Evolutionary conservation across 208 protist species (phyloP).

Genomic region (Phytomonas francai): DNA sequence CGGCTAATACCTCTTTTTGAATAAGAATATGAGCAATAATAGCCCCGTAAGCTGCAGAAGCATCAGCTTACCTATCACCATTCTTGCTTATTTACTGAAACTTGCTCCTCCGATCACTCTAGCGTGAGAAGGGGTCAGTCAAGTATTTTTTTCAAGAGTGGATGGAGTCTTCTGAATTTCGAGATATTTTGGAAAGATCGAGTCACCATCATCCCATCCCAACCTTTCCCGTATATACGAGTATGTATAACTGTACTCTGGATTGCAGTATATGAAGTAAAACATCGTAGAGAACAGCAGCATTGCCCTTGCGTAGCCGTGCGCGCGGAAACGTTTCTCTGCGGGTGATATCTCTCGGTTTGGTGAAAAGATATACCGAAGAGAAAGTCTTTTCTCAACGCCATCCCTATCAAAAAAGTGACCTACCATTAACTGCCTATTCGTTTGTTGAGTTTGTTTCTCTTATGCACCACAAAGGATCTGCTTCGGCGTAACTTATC

Average conservation of each 20-base stretch:
- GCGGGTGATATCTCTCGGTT: slow-evolving; percentile 23
- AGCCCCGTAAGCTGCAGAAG: not conserved
- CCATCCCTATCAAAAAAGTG: slow-evolving; percentile 44
- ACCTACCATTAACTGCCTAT: not conserved
- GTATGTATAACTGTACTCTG: slow-evolving; percentile 69
- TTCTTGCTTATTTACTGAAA: not conserved
- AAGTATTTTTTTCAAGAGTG: not conserved
- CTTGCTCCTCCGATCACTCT: not conserved
- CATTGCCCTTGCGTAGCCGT: slow-evolving; percentile 36
- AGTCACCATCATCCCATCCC: slow-evolving; percentile 27
- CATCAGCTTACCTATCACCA: not conserved
- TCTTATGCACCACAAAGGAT: not conserved
- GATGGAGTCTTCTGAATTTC: slow-evolving; percentile 15
- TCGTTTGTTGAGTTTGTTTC: not conserved
- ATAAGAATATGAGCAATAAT: not conserved
- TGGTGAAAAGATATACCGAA: slow-evolving; percentile 53
- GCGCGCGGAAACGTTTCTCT: slow-evolving; percentile 48
- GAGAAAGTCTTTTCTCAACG: slow-evolving; percentile 24
- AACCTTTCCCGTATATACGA: slow-evolving; percentile 31
- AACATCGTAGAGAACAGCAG: slow-evolving; percentile 24
- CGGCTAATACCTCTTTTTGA: not conserved
- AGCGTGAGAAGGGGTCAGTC: not conserved
- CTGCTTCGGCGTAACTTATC: not conserved
- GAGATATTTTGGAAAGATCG: slow-evolving; percentile 60
- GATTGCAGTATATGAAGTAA: slow-evolving; percentile 88